Evolutionary conservation across 1,139 yeast genomes (phyloP).

Genomic region (Insectozyma bohioensis): DNA sequence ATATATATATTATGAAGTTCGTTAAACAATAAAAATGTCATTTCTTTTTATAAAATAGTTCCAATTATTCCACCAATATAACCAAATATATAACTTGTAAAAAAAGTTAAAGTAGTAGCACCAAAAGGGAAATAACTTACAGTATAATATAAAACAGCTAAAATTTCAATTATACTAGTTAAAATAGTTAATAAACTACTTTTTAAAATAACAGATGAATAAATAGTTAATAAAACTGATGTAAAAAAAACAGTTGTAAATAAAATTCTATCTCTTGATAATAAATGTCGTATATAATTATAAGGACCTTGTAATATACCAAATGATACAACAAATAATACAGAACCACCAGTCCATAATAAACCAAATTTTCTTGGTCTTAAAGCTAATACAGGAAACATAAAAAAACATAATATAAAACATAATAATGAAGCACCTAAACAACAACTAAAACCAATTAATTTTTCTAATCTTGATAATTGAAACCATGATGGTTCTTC

Average conservation of each 20-base stretch:
- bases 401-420: conserved; percentile 75
- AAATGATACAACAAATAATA: conserved; percentile 83
- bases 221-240: conserved; percentile 66
- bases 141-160: conserved; percentile 86
- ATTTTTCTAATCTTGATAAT: conserved; percentile 75
- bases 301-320: conserved; percentile 92
- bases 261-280: conserved; percentile 73
- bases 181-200: conserved; percentile 77
- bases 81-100: conserved; percentile 75
- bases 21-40: neutral
- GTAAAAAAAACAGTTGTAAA: conserved; percentile 81
- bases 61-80: conserved; percentile 67
- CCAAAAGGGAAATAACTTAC: conserved; percentile 96
- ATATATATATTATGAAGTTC: conserved; percentile 1
- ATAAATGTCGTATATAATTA: conserved; percentile 69
- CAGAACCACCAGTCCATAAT: conserved; percentile 89
- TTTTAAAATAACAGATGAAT: conserved; percentile 52
- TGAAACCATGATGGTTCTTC: conserved; percentile 56
- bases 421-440: conserved; percentile 75
- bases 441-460: conserved; percentile 76
- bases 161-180: conserved; percentile 71
- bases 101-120: conserved; percentile 80
- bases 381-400: conserved; percentile 86
- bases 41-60: conserved; percentile 33
- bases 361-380: conserved; percentile 90